These are phyloP conservation scores for Diaporthe capsici DNA, from an alignment of 2,329 filamentous ascomycete species.

Conservation along the genomic window DNA sequence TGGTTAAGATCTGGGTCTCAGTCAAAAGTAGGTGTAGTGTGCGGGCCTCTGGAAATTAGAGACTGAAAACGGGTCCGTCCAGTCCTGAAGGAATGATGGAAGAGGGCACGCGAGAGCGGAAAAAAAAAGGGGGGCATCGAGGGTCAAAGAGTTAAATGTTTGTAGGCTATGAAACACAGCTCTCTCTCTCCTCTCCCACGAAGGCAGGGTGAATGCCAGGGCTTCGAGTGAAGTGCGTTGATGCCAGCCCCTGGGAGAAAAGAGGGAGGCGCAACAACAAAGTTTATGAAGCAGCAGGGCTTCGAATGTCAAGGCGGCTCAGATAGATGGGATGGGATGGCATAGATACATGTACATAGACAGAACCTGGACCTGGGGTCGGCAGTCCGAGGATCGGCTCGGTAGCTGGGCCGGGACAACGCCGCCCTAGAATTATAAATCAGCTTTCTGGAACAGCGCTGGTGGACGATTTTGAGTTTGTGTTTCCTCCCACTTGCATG, in stretches of 20 bases:
- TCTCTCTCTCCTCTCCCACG: background rate
- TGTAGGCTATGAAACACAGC: slow-evolving; percentile 9
- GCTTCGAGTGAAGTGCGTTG: background rate
- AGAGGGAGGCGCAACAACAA: slow-evolving; percentile 8
- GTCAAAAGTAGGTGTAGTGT: slow-evolving; percentile 35
- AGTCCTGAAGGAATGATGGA: slow-evolving; percentile 10
- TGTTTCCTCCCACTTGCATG: slow-evolving; percentile 11
- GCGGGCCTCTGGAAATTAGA: slow-evolving; percentile 27
- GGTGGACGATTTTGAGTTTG: slow-evolving; percentile 7
- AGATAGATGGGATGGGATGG: background rate
- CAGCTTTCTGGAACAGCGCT: slow-evolving; percentile 11
- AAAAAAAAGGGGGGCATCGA: slow-evolving; percentile 14
- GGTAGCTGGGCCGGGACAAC: slow-evolving; percentile 21
- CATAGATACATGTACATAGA: background rate
- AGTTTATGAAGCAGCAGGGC: slow-evolving; percentile 14
- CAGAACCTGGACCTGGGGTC: background rate
- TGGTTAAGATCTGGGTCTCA: slow-evolving; percentile 2
- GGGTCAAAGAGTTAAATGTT: slow-evolving; percentile 11
- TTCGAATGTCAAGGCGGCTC: background rate
- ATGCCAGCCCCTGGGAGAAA: background rate
- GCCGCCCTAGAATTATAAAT: slow-evolving; percentile 21
- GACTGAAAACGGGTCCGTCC: slow-evolving; percentile 25
- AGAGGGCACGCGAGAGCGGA: background rate
- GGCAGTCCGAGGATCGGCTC: slow-evolving; percentile 28
- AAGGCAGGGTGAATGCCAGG: slow-evolving; percentile 4